Percentiles rank a stretch among this genome's conserved stretches.
Evolutionary conservation across 331 rosid species (phyloP).

Genomic region (Quercus phellos): DNA sequence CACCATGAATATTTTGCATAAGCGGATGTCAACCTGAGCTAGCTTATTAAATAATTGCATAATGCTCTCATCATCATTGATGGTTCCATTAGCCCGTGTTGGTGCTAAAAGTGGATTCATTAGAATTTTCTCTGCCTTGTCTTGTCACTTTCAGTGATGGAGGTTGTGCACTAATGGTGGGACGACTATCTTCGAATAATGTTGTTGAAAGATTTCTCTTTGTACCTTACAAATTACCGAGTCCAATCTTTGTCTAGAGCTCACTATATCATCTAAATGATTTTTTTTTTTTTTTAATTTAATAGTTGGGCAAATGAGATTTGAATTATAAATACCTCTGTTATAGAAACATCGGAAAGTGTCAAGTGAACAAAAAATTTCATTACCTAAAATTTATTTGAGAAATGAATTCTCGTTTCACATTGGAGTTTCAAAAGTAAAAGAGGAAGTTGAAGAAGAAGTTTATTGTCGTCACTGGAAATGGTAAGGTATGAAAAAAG

Average conservation of each 20-base stretch:
- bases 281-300: neutral
- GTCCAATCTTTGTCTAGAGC: neutral
- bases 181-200: neutral
- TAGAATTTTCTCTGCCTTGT: neutral
- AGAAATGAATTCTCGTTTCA: too few relatives aligned
- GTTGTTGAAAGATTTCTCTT: neutral
- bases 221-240: too few relatives aligned
- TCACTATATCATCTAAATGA: neutral
- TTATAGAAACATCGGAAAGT: too few relatives aligned
- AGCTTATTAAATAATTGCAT: neutral
- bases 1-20: slow-evolving; percentile 5
- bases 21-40: neutral
- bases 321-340: too few relatives aligned
- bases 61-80: slow-evolving; percentile 10
- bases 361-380: too few relatives aligned
- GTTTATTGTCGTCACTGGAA: too few relatives aligned
- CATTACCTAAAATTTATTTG: too few relatives aligned
- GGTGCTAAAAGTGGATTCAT: neutral
- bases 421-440: too few relatives aligned
- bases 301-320: neutral
- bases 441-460: too few relatives aligned
- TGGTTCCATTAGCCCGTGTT: neutral
- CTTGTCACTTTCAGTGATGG: neutral
- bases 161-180: slow-evolving; percentile 4
- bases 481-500: too few relatives aligned